These are phyloP conservation scores for Coemansia sp. DNA, from an alignment of 192 early-diverging fungal genomes.

Conservation along the genomic window DNA sequence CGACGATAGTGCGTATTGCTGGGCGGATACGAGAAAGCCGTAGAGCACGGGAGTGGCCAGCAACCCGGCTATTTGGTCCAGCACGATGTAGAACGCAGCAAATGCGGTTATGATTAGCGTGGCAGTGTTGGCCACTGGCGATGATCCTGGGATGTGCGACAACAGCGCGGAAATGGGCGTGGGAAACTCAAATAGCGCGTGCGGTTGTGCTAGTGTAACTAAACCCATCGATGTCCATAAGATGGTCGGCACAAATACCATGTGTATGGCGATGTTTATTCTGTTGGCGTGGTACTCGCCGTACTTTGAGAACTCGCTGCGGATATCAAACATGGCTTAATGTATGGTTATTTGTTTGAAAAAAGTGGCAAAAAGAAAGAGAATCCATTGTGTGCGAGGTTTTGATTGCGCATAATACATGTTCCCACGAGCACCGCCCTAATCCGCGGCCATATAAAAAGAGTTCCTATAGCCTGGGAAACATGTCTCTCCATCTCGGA, in stretches of 20 bases:
- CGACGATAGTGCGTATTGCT: slow-evolving; percentile 54
- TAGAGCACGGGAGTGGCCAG: slow-evolving; percentile 64
- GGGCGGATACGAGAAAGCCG: slow-evolving; percentile 62
- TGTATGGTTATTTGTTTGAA: background rate
- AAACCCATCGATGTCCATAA: slow-evolving; percentile 76
- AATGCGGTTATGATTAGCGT: slow-evolving; percentile 61
- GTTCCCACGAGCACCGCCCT: background rate
- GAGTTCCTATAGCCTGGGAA: background rate
- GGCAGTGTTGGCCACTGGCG: slow-evolving; percentile 52
- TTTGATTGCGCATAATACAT: background rate
- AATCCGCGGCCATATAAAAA: background rate
- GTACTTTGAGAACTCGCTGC: slow-evolving; percentile 72
- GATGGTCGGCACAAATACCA: slow-evolving; percentile 89
- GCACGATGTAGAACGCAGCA: slow-evolving; percentile 67
- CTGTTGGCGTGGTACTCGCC: slow-evolving; percentile 78
- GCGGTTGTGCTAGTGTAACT: slow-evolving; percentile 46
- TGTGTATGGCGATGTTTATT: slow-evolving; percentile 78
- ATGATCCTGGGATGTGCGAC: slow-evolving; percentile 36
- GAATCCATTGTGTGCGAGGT: background rate
- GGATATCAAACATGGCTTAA: slow-evolving; percentile 66
- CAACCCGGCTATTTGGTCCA: slow-evolving; percentile 61
- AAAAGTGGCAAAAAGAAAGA: background rate
- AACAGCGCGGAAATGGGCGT: slow-evolving; percentile 35
- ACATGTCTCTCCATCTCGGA: too few species aligned
- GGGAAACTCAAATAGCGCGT: slow-evolving; percentile 38